A percentile compares a stretch with the other conserved stretches of the same genome.
phyloP scores from a whole-genome alignment of 1,284 basidiomycete species.

The Microbotryum silenes-acaulis region DNA sequence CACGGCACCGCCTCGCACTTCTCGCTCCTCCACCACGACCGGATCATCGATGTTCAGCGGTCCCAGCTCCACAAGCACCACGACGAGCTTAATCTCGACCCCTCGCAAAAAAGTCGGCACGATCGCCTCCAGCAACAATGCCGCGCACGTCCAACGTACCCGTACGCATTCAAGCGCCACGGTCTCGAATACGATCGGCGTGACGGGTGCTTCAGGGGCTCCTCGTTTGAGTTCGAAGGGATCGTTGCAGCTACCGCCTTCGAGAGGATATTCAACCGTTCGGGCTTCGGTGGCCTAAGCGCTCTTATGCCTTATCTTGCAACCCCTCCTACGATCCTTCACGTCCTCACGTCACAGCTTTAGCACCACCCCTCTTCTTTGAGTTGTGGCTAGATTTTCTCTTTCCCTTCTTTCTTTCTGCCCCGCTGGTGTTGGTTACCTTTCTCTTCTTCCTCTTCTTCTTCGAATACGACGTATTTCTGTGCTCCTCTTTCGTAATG shows the following conservation, averaged over 20 bases:
- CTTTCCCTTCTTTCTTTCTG: too few species aligned
- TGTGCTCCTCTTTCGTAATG: background rate
- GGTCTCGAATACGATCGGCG: slow-evolving; percentile 5
- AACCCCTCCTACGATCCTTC: background rate
- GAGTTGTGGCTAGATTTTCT: background rate
- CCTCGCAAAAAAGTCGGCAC: slow-evolving; percentile 20
- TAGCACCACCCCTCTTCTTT: background rate
- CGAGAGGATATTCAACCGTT: slow-evolving; percentile 5
- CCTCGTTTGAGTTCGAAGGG: slow-evolving; percentile 14
- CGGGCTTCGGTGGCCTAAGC: too few species aligned
- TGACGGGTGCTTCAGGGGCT: background rate
- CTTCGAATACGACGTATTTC: background rate
- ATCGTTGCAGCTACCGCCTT: slow-evolving; percentile 9
- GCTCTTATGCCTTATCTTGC: background rate
- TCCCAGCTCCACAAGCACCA: slow-evolving; percentile 2
- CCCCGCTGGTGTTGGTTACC: background rate
- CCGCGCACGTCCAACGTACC: slow-evolving; percentile 1
- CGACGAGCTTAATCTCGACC: slow-evolving; percentile 9
- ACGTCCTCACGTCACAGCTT: background rate
- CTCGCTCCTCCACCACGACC: slow-evolving; percentile 3
- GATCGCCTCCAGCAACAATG: background rate
- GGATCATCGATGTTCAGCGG: slow-evolving; percentile 5
- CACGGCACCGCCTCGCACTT: slow-evolving; percentile 4
- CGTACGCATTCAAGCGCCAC: slow-evolving; percentile 1
- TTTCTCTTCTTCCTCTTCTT: background rate